These are phyloP conservation scores for Glutinoglossum americanum DNA, from an alignment of 495 filamentous ascomycete species.

Conservation along the genomic window DNA sequence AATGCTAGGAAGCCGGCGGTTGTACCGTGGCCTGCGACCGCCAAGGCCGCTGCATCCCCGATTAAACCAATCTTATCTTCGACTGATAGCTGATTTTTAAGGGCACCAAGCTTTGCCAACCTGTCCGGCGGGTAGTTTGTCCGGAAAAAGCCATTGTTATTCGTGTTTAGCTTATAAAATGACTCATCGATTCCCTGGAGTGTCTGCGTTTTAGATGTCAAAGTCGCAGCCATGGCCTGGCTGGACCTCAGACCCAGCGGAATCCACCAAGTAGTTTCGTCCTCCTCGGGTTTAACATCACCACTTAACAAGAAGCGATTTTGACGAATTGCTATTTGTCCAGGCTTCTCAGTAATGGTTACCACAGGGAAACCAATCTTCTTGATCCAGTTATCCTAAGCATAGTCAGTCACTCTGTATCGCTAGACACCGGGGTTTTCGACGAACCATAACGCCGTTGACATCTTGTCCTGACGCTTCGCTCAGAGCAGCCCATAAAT, in stretches of 20 bases:
- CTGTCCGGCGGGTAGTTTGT: slow-evolving; percentile 73
- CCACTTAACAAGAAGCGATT: slow-evolving; percentile 75
- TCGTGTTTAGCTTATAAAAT: slow-evolving; percentile 83
- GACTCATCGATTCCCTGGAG: slow-evolving; percentile 50
- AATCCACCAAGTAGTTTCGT: slow-evolving; percentile 90
- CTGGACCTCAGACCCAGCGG: slow-evolving; percentile 56
- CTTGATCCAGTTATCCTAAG: slow-evolving; percentile 64
- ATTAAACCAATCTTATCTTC: slow-evolving; percentile 84
- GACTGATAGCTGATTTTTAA: slow-evolving; percentile 46
- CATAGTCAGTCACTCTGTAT: slow-evolving; percentile 8
- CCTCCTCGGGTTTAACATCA: slow-evolving; percentile 64
- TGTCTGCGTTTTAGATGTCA: slow-evolving; percentile 55
- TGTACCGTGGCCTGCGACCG: slow-evolving; percentile 62
- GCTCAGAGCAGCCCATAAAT: slow-evolving; percentile 79
- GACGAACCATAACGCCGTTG: slow-evolving; percentile 52
- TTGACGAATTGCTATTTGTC: slow-evolving; percentile 64
- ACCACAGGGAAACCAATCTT: slow-evolving; percentile 87
- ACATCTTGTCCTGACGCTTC: slow-evolving; percentile 80
- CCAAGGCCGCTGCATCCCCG: slow-evolving; percentile 79
- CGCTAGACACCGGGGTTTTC: not conserved
- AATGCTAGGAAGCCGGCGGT: slow-evolving; percentile 63
- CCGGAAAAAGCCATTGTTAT: slow-evolving; percentile 78
- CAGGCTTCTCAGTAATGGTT: slow-evolving; percentile 60
- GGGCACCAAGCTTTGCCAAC: slow-evolving; percentile 55
- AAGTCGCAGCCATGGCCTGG: slow-evolving; percentile 24